Percentiles rank a stretch among this genome's conserved stretches.
Conservation (phyloP, 768 basidiomycete species). For the Lactifluus echinatus region DNA sequence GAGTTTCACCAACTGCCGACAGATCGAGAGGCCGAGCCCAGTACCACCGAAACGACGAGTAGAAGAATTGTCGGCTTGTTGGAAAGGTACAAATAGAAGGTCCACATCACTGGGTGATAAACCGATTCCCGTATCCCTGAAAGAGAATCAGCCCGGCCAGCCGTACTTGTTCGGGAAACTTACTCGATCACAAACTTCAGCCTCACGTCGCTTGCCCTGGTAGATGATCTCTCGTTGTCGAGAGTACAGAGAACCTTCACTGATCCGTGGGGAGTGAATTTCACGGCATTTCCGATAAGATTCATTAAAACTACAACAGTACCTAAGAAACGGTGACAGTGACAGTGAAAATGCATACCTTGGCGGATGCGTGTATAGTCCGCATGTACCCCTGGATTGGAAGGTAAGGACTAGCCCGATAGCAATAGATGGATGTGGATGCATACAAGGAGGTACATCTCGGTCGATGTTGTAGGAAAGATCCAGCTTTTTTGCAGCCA, state of each 20-base stretch:
- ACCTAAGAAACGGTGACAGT: not conserved
- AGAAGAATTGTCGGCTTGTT: conserved; percentile 72
- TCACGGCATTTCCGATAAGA: conserved; percentile 67
- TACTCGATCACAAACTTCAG: conserved; percentile 63
- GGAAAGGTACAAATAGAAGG: conserved; percentile 63
- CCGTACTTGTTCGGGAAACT: not conserved
- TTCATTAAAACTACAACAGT: conserved; percentile 56
- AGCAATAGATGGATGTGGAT: not conserved
- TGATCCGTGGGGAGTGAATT: conserved; percentile 57
- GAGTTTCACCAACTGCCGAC: conserved; percentile 64
- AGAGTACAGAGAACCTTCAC: conserved; percentile 55
- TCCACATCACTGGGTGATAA: conserved; percentile 58
- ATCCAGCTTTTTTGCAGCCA: conserved; percentile 68
- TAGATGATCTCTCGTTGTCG: conserved; percentile 30
- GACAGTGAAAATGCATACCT: conserved; percentile 30
- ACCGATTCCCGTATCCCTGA: conserved; percentile 66
- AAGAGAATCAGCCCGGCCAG: not conserved
- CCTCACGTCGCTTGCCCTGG: conserved; percentile 35
- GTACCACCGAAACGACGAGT: conserved; percentile 72
- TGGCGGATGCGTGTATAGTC: conserved; percentile 71
- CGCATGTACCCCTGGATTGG: conserved; percentile 49
- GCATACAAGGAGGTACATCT: conserved; percentile 54
- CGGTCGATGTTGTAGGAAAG: conserved; percentile 63
- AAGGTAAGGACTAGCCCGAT: not conserved
- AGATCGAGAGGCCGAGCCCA: conserved; percentile 69